phyloP scores from a whole-genome alignment of 805 yeast genomes.

The Cyberlindnera euphorbiae region DNA sequence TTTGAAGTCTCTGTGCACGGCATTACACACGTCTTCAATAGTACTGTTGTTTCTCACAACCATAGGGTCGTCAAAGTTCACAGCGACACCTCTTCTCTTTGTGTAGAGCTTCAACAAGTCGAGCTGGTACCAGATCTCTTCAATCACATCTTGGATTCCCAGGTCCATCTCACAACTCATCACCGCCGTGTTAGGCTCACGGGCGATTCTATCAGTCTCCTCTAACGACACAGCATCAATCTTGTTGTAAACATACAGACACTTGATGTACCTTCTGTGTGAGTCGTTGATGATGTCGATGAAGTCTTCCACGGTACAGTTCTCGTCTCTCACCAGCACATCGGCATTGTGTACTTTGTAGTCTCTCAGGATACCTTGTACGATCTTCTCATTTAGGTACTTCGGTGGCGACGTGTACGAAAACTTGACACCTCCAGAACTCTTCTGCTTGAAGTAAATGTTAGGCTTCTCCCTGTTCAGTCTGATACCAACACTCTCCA shows the following conservation, averaged over 20 bases:
- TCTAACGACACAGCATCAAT: slow-evolving; percentile 92
- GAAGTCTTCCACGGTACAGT: slow-evolving; percentile 86
- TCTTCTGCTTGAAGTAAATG: slow-evolving; percentile 70
- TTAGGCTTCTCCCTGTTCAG: slow-evolving; percentile 77
- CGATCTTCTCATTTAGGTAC: slow-evolving; percentile 73
- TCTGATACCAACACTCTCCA: slow-evolving; percentile 92
- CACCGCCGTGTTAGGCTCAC: slow-evolving; percentile 89
- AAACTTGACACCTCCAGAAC: slow-evolving; percentile 88
- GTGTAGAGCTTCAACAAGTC: slow-evolving; percentile 79
- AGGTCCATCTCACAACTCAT: slow-evolving; percentile 88
- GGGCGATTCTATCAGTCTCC: slow-evolving; percentile 87
- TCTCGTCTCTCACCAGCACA: slow-evolving; percentile 82
- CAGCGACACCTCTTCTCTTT: slow-evolving; percentile 77
- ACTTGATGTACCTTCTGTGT: slow-evolving; percentile 84
- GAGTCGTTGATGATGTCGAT: slow-evolving; percentile 87
- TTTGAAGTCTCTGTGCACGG: slow-evolving; percentile 89
- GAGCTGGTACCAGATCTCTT: slow-evolving; percentile 89
- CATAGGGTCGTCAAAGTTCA: slow-evolving; percentile 84
- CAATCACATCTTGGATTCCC: slow-evolving; percentile 83
- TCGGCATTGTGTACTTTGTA: slow-evolving; percentile 92
- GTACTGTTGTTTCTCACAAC: slow-evolving; percentile 80
- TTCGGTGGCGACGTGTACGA: slow-evolving; percentile 80
- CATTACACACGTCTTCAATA: slow-evolving; percentile 83
- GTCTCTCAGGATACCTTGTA: slow-evolving; percentile 73
- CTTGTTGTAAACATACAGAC: slow-evolving; percentile 92